Evolutionary conservation across 2,329 filamentous ascomycete genomes (phyloP), one percentile per base, ranked within the genome.

Genomic region (Diaporthe ampelina): DNA sequence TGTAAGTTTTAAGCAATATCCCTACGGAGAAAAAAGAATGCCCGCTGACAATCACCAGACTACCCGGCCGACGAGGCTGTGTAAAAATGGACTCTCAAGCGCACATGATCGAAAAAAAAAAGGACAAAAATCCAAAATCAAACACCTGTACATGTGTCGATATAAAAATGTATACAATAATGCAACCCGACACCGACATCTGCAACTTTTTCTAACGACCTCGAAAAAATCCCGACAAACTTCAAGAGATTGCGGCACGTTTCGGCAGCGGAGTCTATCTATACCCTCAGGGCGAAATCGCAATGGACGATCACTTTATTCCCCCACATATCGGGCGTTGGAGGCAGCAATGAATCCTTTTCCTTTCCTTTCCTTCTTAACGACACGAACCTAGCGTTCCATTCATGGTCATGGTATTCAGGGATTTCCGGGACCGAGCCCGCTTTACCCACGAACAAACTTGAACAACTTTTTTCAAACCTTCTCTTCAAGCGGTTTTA

Each of bases 1-100:
- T 91, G 89, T 90, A 87, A 86, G 88, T 87, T 24, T 3, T 19
- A 52, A 29, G 1, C 26, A 15, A 21, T 8, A 45, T 2, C 1
- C 21, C 4, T n/a, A 11, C 1, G 26, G 48, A 52, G 10, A 52
- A 24, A 26, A 24, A 21, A 11, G 6, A n/a, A 15, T 6, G 1
- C 5, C 9, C 63, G 48, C 70, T 73, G 15, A 73, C 29, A 29
- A 19, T 57, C 11, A 37, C 21, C 26, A 75, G 74, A 61, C 48
- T 75, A 75, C 21, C 74, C 74, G 9, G 63, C 68, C n/a, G n/a
- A 32, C 13, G 65, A 29, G 7, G 6, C 11, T 11, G 37, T 17
- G 68, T 50, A 32, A 52, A 61, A n/a, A 24, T 32, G 69, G 37
- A 7, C 45, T 40, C n/a, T 63, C 40, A 32, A 6, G 10, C 13